Percentiles rank a stretch among this genome's conserved stretches.
Evolutionary conservation across 106 monocot species (phyloP).

Genomic region (Allium sativum): DNA sequence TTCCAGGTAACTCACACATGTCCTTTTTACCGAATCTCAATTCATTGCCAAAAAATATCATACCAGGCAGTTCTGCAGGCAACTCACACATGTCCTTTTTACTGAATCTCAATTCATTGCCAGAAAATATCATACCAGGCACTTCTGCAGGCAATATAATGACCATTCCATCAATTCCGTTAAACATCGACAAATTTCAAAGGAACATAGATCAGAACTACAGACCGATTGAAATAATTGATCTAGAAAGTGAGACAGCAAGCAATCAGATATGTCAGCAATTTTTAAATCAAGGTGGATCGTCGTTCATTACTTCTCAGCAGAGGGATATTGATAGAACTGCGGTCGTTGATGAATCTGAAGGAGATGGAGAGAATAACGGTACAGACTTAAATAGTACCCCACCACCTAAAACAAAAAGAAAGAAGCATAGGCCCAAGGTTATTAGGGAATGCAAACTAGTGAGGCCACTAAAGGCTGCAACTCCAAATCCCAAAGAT

Average conservation of each 20-base stretch:
- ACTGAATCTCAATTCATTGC: slow-evolving; percentile 14
- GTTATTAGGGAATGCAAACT: slow-evolving; percentile 52
- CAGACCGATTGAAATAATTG: slow-evolving; percentile 1
- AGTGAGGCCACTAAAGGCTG: slow-evolving; percentile 22
- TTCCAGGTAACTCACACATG: background rate
- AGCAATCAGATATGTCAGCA: background rate
- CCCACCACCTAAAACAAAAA: slow-evolving; percentile 22
- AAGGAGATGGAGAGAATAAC: slow-evolving; percentile 7
- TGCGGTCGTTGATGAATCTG: background rate
- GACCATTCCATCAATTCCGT: slow-evolving; percentile 1
- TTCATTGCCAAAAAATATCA: too few relatives aligned
- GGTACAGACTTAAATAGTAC: slow-evolving; percentile 18
- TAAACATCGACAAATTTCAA: slow-evolving; percentile 1
- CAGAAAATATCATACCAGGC: background rate
- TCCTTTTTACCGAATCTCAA: background rate
- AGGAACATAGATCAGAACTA: background rate
- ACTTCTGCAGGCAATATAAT: background rate
- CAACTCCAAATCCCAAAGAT: slow-evolving; percentile 21
- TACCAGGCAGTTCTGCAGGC: slow-evolving; percentile 6
- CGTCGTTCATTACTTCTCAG: slow-evolving; percentile 11
- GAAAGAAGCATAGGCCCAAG: slow-evolving; percentile 63
- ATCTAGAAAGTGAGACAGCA: slow-evolving; percentile 3
- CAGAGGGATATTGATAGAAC: background rate
- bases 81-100: background rate
- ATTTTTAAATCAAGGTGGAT: background rate